Base-by-base conservation (phyloP, 75 land plant genomes). In the Pinus albicaulis region DNA sequence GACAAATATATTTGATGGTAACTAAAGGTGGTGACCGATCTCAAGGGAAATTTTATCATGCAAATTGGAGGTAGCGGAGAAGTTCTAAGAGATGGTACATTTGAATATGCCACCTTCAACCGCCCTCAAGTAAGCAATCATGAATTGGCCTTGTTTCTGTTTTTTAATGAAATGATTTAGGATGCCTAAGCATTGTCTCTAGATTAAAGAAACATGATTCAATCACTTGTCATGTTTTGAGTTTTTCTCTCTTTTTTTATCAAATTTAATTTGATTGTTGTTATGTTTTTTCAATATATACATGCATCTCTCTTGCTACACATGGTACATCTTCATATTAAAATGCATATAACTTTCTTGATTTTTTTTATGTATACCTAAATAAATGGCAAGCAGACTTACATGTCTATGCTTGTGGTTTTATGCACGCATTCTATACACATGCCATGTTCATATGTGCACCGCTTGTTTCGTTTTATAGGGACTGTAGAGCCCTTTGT, bases 61-160 rank as follows among this genome's bases (percentile, higher is more conserved):
- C 98, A 95, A 95, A 86, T 95, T 78, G 99, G 99, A 55, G 87
- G 93, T 80, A 78, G 71, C 25, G 89, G 90, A 76, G 93, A 82
- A 57, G 99, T 92, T 55, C 60, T 95, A 34, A 83, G 57, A 56
- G 98, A 95, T 92, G 99, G 99, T 20, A 74, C 72, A n/a, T 97
- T 92, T 83, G 89, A 91, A 56, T 78, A 83, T 76, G 98, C 98
- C 74, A 71, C 83, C n/a, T 97, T 97, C 77, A 92, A 92, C 79
- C 91, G 93, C 16, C 99, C 99, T 74, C 99, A 97, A 81, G 98
- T 91, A 71, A 88, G 61, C 14, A 14, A 15, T 11, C 1, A 25
- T 28, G 76, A 73, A 3, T 31, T 76, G 63, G 0, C 59, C 59
- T 19, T 22, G 11, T 34, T 28, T 71, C 28, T 76, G 2, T 22